These are phyloP conservation scores for Aspergillus coremiiformis DNA, from an alignment of 495 filamentous ascomycete species.

Conservation along the genomic window DNA sequence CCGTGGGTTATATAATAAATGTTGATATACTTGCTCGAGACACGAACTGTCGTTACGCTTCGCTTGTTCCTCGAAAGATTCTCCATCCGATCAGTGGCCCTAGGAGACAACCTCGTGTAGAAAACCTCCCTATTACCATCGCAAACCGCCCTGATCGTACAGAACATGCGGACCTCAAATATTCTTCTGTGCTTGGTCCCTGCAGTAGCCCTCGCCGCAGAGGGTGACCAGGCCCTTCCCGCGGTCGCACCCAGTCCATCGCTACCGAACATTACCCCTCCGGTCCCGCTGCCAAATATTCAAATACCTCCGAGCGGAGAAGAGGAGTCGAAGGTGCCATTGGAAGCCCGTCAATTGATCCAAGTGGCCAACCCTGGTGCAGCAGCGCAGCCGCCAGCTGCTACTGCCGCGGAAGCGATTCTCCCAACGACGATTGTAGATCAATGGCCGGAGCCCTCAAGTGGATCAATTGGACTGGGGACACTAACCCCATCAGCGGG, in stretches of 20 bases:
- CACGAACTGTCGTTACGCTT: neutral
- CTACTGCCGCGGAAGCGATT: neutral
- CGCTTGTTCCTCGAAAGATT: constrained; percentile 3
- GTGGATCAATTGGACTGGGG: constrained; percentile 14
- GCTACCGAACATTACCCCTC: constrained; percentile 21
- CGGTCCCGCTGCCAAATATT: constrained; percentile 23
- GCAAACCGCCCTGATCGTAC: neutral
- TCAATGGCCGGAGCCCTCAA: constrained; percentile 9
- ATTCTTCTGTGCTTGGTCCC: constrained; percentile 29
- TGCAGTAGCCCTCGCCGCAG: constrained; percentile 24
- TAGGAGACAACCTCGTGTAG: neutral
- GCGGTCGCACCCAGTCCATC: constrained; percentile 17
- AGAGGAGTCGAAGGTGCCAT: neutral
- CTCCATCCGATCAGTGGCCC: neutral
- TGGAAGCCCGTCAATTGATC: constrained; percentile 10
- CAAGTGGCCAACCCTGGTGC: constrained; percentile 1
- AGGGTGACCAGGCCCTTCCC: constrained; percentile 15
- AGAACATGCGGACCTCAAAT: constrained; percentile 28
- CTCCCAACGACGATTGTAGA: constrained; percentile 5
- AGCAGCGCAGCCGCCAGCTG: neutral
- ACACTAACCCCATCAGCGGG: constrained; percentile 14
- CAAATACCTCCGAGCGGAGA: constrained; percentile 5
- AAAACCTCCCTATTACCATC: constrained; percentile 8
- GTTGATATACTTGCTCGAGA: neutral
- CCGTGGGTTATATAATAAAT: neutral